Conservation (phyloP, 1,284 basidiomycete genomes). For the Ganoderma lucidum region DNA sequence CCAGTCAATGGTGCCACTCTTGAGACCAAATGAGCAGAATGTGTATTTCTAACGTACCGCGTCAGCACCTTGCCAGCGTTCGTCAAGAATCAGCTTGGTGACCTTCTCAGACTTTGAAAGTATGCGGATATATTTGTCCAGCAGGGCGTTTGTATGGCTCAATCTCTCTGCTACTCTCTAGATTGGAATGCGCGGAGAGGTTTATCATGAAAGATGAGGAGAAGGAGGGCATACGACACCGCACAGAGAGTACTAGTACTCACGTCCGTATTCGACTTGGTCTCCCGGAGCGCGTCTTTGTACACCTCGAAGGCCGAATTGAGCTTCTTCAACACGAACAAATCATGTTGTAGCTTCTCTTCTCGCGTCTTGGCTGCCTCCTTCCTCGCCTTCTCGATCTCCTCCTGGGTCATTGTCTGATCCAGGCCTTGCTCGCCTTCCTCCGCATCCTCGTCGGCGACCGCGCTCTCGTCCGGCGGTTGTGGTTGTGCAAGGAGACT, state of each 20-base stretch:
- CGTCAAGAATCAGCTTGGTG: slow-evolving; percentile 73
- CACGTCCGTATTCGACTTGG: slow-evolving; percentile 73
- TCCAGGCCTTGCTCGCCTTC: slow-evolving; percentile 35
- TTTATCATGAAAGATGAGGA: neutral
- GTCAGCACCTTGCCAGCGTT: slow-evolving; percentile 75
- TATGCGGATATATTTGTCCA: slow-evolving; percentile 76
- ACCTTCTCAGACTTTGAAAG: slow-evolving; percentile 74
- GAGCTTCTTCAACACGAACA: slow-evolving; percentile 74
- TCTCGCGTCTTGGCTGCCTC: slow-evolving; percentile 59
- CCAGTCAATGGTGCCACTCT: neutral
- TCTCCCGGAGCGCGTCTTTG: slow-evolving; percentile 68
- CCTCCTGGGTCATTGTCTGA: slow-evolving; percentile 40
- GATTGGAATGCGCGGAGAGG: no score
- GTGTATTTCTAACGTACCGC: slow-evolving; percentile 52
- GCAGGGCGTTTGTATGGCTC: slow-evolving; percentile 70
- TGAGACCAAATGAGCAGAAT: neutral
- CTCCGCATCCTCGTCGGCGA: slow-evolving; percentile 42
- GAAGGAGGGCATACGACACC: neutral
- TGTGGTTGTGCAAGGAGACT: slow-evolving; percentile 49
- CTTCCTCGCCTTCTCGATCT: slow-evolving; percentile 38
- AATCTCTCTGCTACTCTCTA: slow-evolving; percentile 64
- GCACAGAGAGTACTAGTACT: slow-evolving; percentile 29
- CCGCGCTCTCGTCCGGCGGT: slow-evolving; percentile 34
- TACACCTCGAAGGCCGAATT: slow-evolving; percentile 73
- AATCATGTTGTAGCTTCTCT: slow-evolving; percentile 75